phyloP scores from a whole-genome alignment of 2,329 filamentous ascomycete genomes.

The Phaeophleospora eucalypticola region DNA sequence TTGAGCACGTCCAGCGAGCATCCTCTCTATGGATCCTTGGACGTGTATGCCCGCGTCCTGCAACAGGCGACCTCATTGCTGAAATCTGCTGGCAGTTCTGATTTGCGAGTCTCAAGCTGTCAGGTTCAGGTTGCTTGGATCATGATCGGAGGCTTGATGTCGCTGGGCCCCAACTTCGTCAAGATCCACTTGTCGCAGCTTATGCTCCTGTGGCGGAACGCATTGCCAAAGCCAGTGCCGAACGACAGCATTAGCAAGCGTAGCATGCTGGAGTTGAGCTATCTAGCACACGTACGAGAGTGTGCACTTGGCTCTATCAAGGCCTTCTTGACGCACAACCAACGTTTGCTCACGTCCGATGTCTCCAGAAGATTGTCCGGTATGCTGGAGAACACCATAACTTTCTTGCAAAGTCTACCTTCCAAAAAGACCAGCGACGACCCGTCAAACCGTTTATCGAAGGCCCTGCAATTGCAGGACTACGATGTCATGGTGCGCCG shows the following conservation, averaged over 20 bases:
- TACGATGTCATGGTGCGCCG: slow-evolving; percentile 89
- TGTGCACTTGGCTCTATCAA: slow-evolving; percentile 88
- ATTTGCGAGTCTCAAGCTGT: slow-evolving; percentile 83
- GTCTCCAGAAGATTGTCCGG: slow-evolving; percentile 86
- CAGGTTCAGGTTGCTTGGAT: slow-evolving; percentile 99
- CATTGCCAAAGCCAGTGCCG: slow-evolving; percentile 86
- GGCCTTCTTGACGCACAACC: slow-evolving; percentile 90
- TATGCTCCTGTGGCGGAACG: slow-evolving; percentile 93
- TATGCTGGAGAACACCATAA: slow-evolving; percentile 92
- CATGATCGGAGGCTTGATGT: slow-evolving; percentile 92
- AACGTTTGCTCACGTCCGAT: slow-evolving; percentile 83
- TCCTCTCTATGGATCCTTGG: slow-evolving; percentile 88
- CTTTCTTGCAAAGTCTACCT: slow-evolving; percentile 81
- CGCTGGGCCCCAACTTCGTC: slow-evolving; percentile 93
- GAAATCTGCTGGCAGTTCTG: slow-evolving; percentile 87
- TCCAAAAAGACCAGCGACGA: slow-evolving; percentile 83
- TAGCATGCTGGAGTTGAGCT: slow-evolving; percentile 83
- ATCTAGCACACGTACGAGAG: slow-evolving; percentile 89
- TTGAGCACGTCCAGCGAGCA: slow-evolving; percentile 84
- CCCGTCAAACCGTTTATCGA: slow-evolving; percentile 74
- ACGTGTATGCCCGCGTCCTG: slow-evolving; percentile 87
- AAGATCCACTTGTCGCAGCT: slow-evolving; percentile 96
- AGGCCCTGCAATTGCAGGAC: slow-evolving; percentile 82
- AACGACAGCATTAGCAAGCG: slow-evolving; percentile 85
- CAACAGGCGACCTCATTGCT: slow-evolving; percentile 87